These are phyloP conservation scores for Phialophora macrospora DNA, from an alignment of 2,329 filamentous ascomycete genomes.

Conservation along the genomic window DNA sequence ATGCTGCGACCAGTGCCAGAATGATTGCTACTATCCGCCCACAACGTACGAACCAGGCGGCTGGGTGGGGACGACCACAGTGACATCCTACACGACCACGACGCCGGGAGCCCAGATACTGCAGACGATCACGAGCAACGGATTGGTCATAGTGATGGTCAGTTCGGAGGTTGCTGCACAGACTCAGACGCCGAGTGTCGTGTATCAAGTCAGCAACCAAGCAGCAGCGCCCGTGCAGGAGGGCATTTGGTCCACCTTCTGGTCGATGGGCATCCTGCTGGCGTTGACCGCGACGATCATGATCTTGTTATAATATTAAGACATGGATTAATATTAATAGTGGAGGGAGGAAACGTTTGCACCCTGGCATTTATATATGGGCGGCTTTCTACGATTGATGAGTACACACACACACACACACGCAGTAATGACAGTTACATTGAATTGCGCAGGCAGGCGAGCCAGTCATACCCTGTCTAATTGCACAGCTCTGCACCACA, in stretches of 20 bases:
- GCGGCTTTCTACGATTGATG: not conserved
- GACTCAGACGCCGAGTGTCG: constrained; percentile 25
- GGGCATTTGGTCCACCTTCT: constrained; percentile 16
- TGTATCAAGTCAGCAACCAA: constrained; percentile 29
- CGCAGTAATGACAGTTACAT: too few species aligned
- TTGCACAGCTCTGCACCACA: not conserved
- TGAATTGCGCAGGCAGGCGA: not conserved
- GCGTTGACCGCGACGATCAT: constrained; percentile 30
- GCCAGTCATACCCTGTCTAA: not conserved
- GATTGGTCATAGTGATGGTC: constrained; percentile 32
- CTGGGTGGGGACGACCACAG: constrained; percentile 30
- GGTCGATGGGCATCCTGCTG: constrained; percentile 29
- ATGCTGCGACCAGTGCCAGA: constrained; percentile 36
- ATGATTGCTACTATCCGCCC: constrained; percentile 26
- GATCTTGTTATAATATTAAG: constrained; percentile 27
- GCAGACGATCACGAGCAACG: constrained; percentile 33
- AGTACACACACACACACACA: not conserved
- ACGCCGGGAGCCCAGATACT: constrained; percentile 17
- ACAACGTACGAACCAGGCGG: constrained; percentile 5
- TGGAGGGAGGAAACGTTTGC: not conserved
- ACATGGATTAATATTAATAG: not conserved
- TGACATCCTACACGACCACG: constrained; percentile 34
- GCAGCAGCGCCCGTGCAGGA: constrained; percentile 26
- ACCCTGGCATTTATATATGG: not conserved
- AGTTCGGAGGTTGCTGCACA: constrained; percentile 11